Evolutionary conservation across 2,329 filamentous ascomycete genomes (phyloP).

Genomic region (Dactylellina drechsleri): DNA sequence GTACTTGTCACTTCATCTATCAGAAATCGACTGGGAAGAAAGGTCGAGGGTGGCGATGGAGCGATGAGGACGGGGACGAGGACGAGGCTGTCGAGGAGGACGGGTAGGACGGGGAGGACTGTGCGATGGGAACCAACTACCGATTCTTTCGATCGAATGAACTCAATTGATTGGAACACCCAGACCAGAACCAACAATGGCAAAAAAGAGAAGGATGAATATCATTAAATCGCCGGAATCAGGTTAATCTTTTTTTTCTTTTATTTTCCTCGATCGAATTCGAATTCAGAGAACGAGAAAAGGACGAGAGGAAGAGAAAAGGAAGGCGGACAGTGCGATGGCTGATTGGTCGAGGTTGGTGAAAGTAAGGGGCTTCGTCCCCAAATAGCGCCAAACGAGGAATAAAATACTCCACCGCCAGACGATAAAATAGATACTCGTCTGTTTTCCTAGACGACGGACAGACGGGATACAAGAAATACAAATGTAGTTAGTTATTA

Average conservation of each 20-base stretch:
- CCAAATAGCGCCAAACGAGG: constrained; percentile 49
- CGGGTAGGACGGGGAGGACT: too few species aligned
- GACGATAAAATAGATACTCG: neutral
- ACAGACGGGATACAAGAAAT: too few species aligned
- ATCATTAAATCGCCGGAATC: neutral
- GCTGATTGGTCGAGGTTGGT: constrained; percentile 2
- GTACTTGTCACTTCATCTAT: too few species aligned
- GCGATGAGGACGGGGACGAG: too few species aligned
- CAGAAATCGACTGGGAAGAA: too few species aligned
- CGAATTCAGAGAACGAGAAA: constrained; percentile 1
- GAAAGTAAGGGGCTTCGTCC: constrained; percentile 53
- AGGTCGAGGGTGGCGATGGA: too few species aligned
- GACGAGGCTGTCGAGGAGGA: too few species aligned
- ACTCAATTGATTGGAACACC: neutral
- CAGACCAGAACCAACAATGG: neutral
- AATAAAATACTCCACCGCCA: constrained; percentile 4
- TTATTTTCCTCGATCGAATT: neutral
- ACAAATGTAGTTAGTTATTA: too few species aligned
- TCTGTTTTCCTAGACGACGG: too few species aligned
- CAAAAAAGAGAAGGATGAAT: neutral
- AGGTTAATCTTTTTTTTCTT: neutral
- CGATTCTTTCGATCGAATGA: too few species aligned
- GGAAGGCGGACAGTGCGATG: constrained; percentile 19
- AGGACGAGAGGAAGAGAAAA: constrained; percentile 15
- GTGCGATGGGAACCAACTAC: too few species aligned